These are phyloP conservation scores for Ustilago curta DNA, from an alignment of 1,284 basidiomycete species.

Conservation along the genomic window DNA sequence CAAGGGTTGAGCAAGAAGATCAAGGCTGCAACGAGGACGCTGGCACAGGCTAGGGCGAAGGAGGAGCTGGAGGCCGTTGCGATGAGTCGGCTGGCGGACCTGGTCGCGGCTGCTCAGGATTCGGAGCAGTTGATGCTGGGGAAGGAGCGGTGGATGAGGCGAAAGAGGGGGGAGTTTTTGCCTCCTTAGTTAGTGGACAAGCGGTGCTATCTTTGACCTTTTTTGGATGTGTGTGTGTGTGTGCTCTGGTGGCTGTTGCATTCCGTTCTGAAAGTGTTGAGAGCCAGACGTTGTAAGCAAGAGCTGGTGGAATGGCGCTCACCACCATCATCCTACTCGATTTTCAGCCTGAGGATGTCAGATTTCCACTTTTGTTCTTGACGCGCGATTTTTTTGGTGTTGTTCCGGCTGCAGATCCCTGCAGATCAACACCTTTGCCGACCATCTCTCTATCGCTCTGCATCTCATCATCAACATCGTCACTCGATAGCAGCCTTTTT, in stretches of 20 bases:
- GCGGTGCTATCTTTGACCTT: too few species aligned
- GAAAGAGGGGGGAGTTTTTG: constrained; percentile 27
- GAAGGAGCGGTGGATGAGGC: constrained; percentile 29
- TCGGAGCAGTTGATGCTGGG: constrained; percentile 32
- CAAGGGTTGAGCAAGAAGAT: constrained; percentile 27
- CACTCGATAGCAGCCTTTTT: not conserved
- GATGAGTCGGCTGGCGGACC: constrained; percentile 23
- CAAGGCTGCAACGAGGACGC: constrained; percentile 11
- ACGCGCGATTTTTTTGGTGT: constrained; percentile 10
- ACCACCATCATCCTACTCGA: not conserved
- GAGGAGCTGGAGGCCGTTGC: constrained; percentile 19
- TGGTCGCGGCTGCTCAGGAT: constrained; percentile 38
- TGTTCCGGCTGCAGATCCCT: constrained; percentile 18
- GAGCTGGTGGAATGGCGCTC: not conserved
- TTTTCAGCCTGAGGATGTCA: not conserved
- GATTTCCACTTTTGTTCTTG: not conserved
- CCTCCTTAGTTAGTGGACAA: constrained; percentile 17
- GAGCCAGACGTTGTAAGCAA: not conserved
- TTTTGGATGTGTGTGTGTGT: not conserved
- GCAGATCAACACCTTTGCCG: not conserved
- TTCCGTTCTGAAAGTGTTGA: not conserved
- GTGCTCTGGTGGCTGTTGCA: not conserved
- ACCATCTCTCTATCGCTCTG: not conserved
- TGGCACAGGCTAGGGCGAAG: constrained; percentile 7
- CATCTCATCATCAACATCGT: not conserved